Percentiles rank a stretch among this genome's conserved stretches.
Conservation (phyloP, 495 filamentous ascomycete genomes). For the Astrothelium macrocarpum region DNA sequence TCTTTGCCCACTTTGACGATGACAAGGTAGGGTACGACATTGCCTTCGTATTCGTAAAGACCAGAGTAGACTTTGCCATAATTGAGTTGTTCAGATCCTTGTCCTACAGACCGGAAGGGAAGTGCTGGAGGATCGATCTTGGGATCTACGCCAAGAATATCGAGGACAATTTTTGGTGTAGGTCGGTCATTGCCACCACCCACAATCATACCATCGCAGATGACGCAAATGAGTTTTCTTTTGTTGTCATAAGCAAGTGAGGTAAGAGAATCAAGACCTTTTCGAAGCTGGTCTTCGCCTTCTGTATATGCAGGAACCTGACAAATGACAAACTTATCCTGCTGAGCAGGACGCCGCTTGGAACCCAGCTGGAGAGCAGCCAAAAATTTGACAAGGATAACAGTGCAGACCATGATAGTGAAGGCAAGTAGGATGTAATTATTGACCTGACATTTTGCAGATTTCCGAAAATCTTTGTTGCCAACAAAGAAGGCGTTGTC, state of each 20-base stretch:
- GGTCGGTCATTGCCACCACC: constrained; percentile 94
- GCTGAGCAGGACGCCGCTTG: constrained; percentile 77
- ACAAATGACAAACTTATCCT: constrained; percentile 98
- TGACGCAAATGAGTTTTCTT: constrained; percentile 83
- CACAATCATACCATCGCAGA: constrained; percentile 94
- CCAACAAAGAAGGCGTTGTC: constrained; percentile 77
- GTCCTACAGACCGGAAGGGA: constrained; percentile 82
- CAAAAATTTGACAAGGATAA: constrained; percentile 83
- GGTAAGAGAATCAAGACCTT: constrained; percentile 88
- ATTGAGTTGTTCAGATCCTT: constrained; percentile 87
- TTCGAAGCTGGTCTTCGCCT: constrained; percentile 85
- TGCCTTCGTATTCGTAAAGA: constrained; percentile 94
- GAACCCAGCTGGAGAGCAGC: constrained; percentile 89
- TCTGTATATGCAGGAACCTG: constrained; percentile 97
- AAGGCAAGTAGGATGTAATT: constrained; percentile 86
- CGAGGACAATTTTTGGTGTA: constrained; percentile 92
- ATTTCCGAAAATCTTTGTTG: constrained; percentile 71
- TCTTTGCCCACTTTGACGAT: constrained; percentile 96
- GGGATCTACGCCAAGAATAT: constrained; percentile 93
- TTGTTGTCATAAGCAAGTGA: constrained; percentile 96
- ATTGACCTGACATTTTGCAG: constrained; percentile 71
- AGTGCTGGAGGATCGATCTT: constrained; percentile 92
- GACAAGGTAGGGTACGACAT: constrained; percentile 92
- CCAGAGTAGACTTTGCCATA: constrained; percentile 98
- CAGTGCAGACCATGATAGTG: constrained; percentile 65